Evolutionary conservation across 1,284 basidiomycete species (phyloP).

Genomic region (Tilletia indica): DNA sequence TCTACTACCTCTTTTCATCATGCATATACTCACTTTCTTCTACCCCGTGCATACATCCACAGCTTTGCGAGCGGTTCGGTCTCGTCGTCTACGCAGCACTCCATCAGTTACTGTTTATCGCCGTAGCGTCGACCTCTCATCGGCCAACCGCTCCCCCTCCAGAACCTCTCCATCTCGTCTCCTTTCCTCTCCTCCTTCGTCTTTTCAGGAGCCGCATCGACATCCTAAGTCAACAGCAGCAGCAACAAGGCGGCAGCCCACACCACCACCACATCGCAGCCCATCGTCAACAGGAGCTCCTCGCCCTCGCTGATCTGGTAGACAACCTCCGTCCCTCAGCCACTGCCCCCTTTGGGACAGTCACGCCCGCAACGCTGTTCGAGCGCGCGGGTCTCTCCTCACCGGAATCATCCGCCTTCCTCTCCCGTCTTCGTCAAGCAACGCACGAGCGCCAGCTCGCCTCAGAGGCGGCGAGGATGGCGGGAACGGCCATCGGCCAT

Average conservation of each 20-base stretch:
- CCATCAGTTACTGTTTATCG: slow-evolving; percentile 1
- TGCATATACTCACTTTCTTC: neutral
- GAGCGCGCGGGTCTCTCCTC: slow-evolving; percentile 5
- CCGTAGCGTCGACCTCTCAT: neutral
- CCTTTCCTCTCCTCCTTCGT: slow-evolving; percentile 14
- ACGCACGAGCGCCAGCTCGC: slow-evolving; percentile 14
- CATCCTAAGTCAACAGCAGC: neutral
- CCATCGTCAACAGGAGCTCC: neutral
- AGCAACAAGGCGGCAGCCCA: neutral
- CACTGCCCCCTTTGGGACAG: neutral
- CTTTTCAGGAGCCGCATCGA: slow-evolving; percentile 5
- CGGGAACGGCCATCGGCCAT: slow-evolving; percentile 1
- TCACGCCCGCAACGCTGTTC: slow-evolving; percentile 11
- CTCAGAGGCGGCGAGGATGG: slow-evolving; percentile 17
- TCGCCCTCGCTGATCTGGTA: neutral
- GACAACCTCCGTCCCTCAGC: neutral
- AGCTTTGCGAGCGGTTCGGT: slow-evolving; percentile 21
- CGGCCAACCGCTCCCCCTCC: slow-evolving; percentile 14
- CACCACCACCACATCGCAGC: neutral
- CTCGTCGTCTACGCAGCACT: slow-evolving; percentile 10
- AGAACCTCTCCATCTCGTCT: neutral
- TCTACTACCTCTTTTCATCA: neutral
- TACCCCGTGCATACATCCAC: neutral
- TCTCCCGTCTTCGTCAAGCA: slow-evolving; percentile 14
- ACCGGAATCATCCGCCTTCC: neutral